A percentile compares a stretch with the other conserved stretches of the same genome.
Evolutionary conservation across 305 asterid species (phyloP).

Genomic region (Fraxinus sp.): DNA sequence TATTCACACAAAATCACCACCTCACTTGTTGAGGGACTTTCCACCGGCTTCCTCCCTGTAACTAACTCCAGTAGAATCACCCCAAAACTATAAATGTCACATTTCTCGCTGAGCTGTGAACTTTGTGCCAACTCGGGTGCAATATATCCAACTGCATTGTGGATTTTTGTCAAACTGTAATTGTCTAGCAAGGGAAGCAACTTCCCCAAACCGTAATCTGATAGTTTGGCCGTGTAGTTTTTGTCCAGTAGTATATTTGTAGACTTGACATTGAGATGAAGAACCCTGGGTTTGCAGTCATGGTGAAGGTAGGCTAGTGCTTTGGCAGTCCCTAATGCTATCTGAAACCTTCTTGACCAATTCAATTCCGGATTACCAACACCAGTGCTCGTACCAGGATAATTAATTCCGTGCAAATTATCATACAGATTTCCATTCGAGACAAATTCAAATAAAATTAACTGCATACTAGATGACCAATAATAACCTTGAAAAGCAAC

Average conservation of each 20-base stretch:
- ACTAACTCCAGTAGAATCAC: constrained; percentile 77
- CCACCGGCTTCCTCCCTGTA: constrained; percentile 86
- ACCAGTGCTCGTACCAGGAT: constrained; percentile 66
- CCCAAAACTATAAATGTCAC: constrained; percentile 84
- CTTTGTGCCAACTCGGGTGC: constrained; percentile 93
- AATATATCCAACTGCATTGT: constrained; percentile 81
- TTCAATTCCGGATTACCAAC: constrained; percentile 62
- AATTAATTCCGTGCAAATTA: constrained; percentile 62
- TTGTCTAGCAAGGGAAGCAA: constrained; percentile 60
- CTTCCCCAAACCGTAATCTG: constrained; percentile 71
- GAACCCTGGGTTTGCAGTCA: constrained; percentile 77
- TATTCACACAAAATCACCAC: constrained; percentile 73
- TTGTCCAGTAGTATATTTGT: constrained; percentile 66
- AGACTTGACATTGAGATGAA: constrained; percentile 83
- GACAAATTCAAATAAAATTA: constrained; percentile 66
- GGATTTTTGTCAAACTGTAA: constrained; percentile 54
- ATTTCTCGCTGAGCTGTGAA: constrained; percentile 60
- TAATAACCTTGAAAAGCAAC: constrained; percentile 80
- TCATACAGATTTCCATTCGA: constrained; percentile 71
- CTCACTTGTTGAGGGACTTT: constrained; percentile 52
- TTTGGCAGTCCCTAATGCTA: constrained; percentile 74
- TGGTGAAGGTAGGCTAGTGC: constrained; percentile 85
- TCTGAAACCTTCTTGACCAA: constrained; percentile 73
- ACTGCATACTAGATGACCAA: constrained; percentile 81
- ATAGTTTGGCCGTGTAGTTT: constrained; percentile 53